Conservation (phyloP, 192 early-diverging fungal species). For the Dissophora globulifera region DNA sequence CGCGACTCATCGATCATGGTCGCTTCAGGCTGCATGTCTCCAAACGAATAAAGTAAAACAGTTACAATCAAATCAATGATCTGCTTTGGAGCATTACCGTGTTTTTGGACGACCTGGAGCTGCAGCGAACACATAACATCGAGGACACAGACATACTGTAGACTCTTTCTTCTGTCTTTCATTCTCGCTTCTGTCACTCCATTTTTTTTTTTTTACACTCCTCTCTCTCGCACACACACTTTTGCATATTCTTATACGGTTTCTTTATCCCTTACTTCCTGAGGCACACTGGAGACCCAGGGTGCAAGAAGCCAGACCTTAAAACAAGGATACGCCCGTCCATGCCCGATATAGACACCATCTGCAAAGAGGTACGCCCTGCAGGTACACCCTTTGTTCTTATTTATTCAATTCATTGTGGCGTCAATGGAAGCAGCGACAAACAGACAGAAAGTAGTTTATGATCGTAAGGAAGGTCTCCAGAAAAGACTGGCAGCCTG, state of each 20-base stretch:
- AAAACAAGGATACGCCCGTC: not conserved
- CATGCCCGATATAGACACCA: constrained; percentile 1
- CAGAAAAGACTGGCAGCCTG: too few relatives aligned
- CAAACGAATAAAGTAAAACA: not conserved
- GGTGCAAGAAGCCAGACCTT: not conserved
- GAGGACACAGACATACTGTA: too few relatives aligned
- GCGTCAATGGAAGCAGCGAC: not conserved
- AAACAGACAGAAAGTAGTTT: not conserved
- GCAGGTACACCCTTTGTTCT: not conserved
- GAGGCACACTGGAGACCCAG: too few relatives aligned
- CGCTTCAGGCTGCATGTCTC: not conserved
- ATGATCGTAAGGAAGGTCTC: too few relatives aligned
- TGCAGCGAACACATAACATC: not conserved
- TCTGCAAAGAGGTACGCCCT: too few relatives aligned
- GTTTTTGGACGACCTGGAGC: constrained; percentile 15
- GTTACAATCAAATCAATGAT: too few relatives aligned
- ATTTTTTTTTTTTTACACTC: too few relatives aligned
- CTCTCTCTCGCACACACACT: too few relatives aligned
- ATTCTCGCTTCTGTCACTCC: too few relatives aligned
- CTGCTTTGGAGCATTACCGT: constrained; percentile 1
- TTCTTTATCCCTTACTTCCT: too few relatives aligned
- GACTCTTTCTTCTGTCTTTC: too few relatives aligned
- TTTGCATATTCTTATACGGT: too few relatives aligned
- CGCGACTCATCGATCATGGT: not conserved
- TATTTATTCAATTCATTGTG: not conserved